Evolutionary conservation across 345 rosid genomes (phyloP).

Genomic region (sweet orange (Citrus sinensis)): DVS_A1.0 CM039163.1:50570001-50570500

Average conservation of each 20-base stretch:
- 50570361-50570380: not conserved
- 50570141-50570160: constrained; percentile 34
- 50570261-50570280: constrained; percentile 65
- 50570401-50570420: constrained; percentile 33
- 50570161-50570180: constrained; percentile 8
- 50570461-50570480: constrained; percentile 70
- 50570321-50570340: constrained; percentile 31
- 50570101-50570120: constrained; percentile 16
- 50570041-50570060: constrained; percentile 18
- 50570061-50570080: constrained; percentile 46
- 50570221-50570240: not conserved
- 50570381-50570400: constrained; percentile 56
- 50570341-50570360: constrained; percentile 51
- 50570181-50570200: constrained; percentile 11
- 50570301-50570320: constrained; percentile 30
- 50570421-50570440: constrained; percentile 15
- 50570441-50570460: constrained; percentile 22
- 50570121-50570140: constrained; percentile 43
- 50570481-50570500: constrained; percentile 26
- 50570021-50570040: constrained; percentile 33
- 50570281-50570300: constrained; percentile 32
- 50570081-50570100: constrained; percentile 16
- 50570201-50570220: constrained; percentile 22
- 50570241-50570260: constrained; percentile 47
- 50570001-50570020: constrained; percentile 10